Base-by-base conservation (phyloP, 306 rosid species). In the Trifolium fragiferum region DNA sequence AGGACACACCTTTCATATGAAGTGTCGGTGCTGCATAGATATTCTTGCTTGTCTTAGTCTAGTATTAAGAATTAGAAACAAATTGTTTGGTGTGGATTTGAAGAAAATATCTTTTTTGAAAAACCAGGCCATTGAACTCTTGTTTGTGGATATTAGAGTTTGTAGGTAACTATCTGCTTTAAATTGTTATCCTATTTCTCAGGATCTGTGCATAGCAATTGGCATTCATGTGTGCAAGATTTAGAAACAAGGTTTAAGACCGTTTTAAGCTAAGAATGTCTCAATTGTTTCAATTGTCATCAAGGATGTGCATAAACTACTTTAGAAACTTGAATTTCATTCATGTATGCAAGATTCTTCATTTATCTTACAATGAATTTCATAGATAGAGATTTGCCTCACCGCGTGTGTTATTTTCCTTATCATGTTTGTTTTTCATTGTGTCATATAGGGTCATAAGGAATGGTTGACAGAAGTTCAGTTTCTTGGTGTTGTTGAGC, bases 391-490 rank as follows among this genome's bases (percentile, higher is more conserved):
- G 57, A 57, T 9, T 15, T 41, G 16, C 55, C 11, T 58, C 44
- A 0, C 57, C 19, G 1, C 6, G 6, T 53, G 35, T 37, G 20
- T 20, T 35, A 5, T 8, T 30, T 59, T 41, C 25, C 27, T 59
- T 73, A 19, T 4, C 9, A 69, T 54, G 66, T 54, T 55, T 61
- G 43, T n/a, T 16, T 43, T 66, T 13, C 21, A 51, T 30, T 70
- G 35, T 35, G 27, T 40, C 33, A 30, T 49, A 25, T 61, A 89
- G 98, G 98, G 98, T 46, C 96, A 90, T 68, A 87, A 89, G 77
- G 88, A 93, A 81, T 93, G 98, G 96, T 76, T 87, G 57, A 87
- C 95, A 43, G 98, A 93, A 81, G 92, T 88, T 64, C 91, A 90
- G 61, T 93, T 88, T 89, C 91, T 90, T 19, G 89, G 98, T 13